Percentiles rank a stretch among this genome's conserved stretches.
Evolutionary conservation across 2,329 filamentous ascomycete genomes (phyloP).

Genomic region (Cladophialophora carrionii): DNA sequence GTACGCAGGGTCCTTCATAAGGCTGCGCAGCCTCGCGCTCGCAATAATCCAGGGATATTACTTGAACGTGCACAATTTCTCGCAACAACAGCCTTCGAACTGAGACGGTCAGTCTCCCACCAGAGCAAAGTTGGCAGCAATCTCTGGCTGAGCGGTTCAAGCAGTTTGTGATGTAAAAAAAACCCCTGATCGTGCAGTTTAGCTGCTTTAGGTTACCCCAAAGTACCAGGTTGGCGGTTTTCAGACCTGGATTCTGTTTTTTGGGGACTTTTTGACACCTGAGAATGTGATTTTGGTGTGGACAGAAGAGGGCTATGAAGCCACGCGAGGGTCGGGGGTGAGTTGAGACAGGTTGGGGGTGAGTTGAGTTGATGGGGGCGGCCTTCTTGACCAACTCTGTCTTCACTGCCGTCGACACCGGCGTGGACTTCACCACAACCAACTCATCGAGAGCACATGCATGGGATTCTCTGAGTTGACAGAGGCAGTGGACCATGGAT

Average conservation of each 20-base stretch:
- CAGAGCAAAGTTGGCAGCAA: neutral
- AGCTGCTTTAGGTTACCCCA: neutral
- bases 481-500: too few relatives aligned
- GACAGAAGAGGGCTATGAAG: neutral
- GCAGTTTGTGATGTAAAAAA: neutral
- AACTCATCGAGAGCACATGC: neutral
- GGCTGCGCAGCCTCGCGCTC: neutral
- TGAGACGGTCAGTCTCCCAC: neutral
- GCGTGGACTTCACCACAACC: neutral
- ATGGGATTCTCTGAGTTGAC: too few relatives aligned
- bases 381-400: neutral
- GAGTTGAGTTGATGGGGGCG: neutral
- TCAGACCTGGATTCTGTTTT: constrained; percentile 1
- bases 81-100: neutral
- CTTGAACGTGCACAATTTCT: neutral
- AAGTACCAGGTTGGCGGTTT: neutral
- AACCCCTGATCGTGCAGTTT: neutral
- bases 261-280: neutral
- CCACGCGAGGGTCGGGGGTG: too few relatives aligned
- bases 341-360: neutral
- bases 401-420: neutral
- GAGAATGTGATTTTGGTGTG: neutral
- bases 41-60: neutral
- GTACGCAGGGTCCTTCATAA: neutral
- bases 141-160: neutral